Conservation (phyloP, 192 early-diverging fungal genomes). For the Entrophospora sp. region DNA sequence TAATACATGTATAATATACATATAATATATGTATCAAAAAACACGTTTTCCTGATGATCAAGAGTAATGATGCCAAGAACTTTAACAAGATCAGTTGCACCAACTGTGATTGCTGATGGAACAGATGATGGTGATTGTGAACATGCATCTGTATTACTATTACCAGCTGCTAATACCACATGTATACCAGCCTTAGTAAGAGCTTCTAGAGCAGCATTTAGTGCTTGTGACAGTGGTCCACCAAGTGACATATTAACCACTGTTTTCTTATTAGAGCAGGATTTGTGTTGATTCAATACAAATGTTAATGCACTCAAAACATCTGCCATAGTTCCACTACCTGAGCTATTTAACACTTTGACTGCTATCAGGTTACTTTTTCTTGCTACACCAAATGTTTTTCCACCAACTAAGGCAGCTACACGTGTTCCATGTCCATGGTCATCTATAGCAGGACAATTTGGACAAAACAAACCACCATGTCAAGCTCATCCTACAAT, state of each 20-base stretch:
- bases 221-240: slow-evolving; percentile 21
- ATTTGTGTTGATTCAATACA: slow-evolving; percentile 6
- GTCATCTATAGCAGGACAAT: background rate
- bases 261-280: background rate
- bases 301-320: slow-evolving; percentile 60
- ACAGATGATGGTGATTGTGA: slow-evolving; percentile 35
- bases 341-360: slow-evolving; percentile 45
- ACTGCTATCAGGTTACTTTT: slow-evolving; percentile 45
- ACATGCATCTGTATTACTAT: slow-evolving; percentile 42
- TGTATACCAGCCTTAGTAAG: slow-evolving; percentile 36
- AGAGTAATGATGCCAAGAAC: no score
- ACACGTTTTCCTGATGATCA: no score
- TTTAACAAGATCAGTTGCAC: slow-evolving; percentile 56
- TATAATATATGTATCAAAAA: no score
- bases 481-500: no score
- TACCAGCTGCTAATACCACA: slow-evolving; percentile 56
- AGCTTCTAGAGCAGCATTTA: slow-evolving; percentile 22
- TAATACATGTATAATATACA: no score
- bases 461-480: background rate
- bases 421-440: slow-evolving; percentile 66
- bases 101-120: slow-evolving; percentile 70
- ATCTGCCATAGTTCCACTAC: slow-evolving; percentile 31
- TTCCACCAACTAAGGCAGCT: slow-evolving; percentile 75
- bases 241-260: slow-evolving; percentile 31
- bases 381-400: slow-evolving; percentile 50